Conservation (phyloP, 73 alveolate species). For the Stentor roeselii region DNA sequence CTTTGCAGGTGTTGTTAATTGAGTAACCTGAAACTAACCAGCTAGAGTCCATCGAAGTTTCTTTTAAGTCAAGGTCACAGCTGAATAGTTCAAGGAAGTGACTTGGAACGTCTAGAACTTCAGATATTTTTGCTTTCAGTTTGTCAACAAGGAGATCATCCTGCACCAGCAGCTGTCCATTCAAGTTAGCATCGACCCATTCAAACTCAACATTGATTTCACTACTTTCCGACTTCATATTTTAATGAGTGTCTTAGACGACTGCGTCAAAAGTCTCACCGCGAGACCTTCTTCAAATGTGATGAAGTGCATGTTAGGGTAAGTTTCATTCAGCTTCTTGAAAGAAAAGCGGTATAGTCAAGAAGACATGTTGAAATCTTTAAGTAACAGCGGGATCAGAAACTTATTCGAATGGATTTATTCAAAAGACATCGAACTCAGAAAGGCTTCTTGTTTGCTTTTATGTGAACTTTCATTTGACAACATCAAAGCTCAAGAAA, state of each 20-base stretch:
- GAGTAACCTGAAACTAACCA: too few relatives aligned
- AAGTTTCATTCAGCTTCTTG: background rate
- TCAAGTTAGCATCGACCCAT: too few relatives aligned
- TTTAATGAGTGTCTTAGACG: conserved; percentile 8
- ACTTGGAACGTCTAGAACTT: too few relatives aligned
- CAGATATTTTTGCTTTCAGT: too few relatives aligned
- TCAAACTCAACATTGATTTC: too few relatives aligned
- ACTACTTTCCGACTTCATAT: too few relatives aligned
- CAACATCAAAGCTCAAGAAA: background rate
- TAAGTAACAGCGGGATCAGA: background rate
- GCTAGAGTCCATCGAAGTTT: too few relatives aligned
- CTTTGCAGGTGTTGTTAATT: too few relatives aligned
- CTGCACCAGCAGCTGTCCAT: too few relatives aligned
- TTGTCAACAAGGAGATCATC: too few relatives aligned
- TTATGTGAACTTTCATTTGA: conserved; percentile 11
- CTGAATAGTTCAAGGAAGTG: too few relatives aligned
- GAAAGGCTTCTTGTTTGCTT: background rate
- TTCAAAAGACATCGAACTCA: background rate
- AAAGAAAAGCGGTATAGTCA: background rate
- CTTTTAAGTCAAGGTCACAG: too few relatives aligned
- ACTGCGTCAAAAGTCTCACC: background rate
- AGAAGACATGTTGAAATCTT: background rate
- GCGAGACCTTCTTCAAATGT: conserved; percentile 17
- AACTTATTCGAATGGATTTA: conserved; percentile 4
- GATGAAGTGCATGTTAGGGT: background rate